Base-by-base conservation (phyloP, 768 basidiomycete genomes). In the Agaricus sinodeliciosus region DNA sequence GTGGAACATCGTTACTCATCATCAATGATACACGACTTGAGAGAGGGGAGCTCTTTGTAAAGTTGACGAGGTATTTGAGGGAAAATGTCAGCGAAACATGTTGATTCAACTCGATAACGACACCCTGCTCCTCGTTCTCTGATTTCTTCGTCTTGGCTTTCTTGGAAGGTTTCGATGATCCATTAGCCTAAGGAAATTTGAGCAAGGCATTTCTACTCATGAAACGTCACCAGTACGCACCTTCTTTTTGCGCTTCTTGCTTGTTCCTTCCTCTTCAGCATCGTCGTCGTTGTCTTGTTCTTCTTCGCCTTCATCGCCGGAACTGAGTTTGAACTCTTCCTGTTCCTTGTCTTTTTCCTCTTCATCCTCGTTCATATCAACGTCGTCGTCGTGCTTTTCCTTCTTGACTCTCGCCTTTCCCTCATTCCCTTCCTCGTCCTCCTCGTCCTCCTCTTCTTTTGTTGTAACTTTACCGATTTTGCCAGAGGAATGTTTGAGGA, bases 41-140 rank as follows among this genome's bases (percentile, higher is more conserved):
- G 36, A 99, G 72, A 27, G 84, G 76, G 1, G 87, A 73, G 57
- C 88, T 90, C 78, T 96, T 98, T 48, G 92, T 82, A 63, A 99
- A 98, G 72, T 96, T 97, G 67, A 90, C 85, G 26, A 98, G 84
- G 70, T 98, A 99, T 69, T 97, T 98, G 61, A 98, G 75, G 28
- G 90, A 93, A 75, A 98, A 98, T 1, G 94, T 97, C 45, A 98
- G 76, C 40, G 84, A 80, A 57, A 99, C 95, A 57, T 90, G 83
- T 65, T 88, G 85, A 63, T 92, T 90, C 79, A 96, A 87, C 69
- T 89, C 82, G 64, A 96, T 87, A 56, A 71, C 67, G 44, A 95
- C 85, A 43, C 76, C 80, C 11, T 71, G 70, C 0, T 64, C 73
- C 3, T 80, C 79, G 2, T 82, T 82, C 7, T 77, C 78, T 0